Evolutionary conservation across 2,329 filamentous ascomycete species (phyloP), one percentile per base, ranked within the genome.

Genomic region (Colletotrichum sp.): DNA sequence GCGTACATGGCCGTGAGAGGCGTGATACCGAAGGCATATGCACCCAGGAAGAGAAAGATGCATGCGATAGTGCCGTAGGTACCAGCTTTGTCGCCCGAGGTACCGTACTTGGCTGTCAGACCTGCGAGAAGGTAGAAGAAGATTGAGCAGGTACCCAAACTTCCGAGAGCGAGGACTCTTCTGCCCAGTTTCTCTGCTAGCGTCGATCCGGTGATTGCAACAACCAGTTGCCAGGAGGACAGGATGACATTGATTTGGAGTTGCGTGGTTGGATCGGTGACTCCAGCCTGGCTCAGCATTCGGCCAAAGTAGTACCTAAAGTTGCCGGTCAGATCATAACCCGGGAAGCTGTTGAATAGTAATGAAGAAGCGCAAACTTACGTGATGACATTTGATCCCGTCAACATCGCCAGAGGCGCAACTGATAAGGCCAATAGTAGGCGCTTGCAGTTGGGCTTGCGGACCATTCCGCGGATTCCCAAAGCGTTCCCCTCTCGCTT

Each of bases 161-260:
- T 32, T 13, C 57, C 57, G 10, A 62, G 57, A 12, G 26, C 57
- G 6, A 62, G 57, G 0, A 62, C 18, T 30, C 26, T 18, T 13
- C 71, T 30, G 26, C 75, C 72, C 18, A 78, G 21, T 26, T 67
- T 66, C 9, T 78, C 77, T 0, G 77, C 76, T 4, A 71, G 34
- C 0, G 34, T 21, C 6, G 72, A 77, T 4, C 69, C 68, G 9
- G 69, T 69, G n/a, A 79, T 55, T 3, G 77, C 72, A 16, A 79
- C 59, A 6, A 79, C 69, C 5, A 81, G 72, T 32, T 77, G 77
- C 78, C 78, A 81, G 18, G 77, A 76, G 1, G 77, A 75, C 7
- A 80, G 69, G 8, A 75, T 63, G 28, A 80, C 44, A 60, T 79
- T 79, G 75, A 80, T 78, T 32, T 79, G 69, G 30, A 80, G 76